These are phyloP conservation scores for Aspergillus thermomutatus DNA, from an alignment of 2,329 filamentous ascomycete species.

Conservation along the genomic window DNA sequence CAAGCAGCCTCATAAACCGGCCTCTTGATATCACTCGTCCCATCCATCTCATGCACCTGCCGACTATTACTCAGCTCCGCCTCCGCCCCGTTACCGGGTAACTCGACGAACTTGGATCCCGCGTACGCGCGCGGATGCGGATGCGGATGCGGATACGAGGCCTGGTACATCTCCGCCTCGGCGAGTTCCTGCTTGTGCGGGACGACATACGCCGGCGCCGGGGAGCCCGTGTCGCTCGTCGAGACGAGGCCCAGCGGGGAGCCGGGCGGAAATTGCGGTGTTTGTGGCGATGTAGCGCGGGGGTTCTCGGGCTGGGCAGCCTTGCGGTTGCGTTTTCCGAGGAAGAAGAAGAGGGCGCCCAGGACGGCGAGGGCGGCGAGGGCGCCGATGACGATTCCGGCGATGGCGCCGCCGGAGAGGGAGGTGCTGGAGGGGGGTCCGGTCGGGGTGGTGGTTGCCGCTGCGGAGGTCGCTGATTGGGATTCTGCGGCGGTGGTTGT, in stretches of 20 bases:
- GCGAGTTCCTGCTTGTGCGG: neutral
- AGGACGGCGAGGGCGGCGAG: slow-evolving; percentile 1
- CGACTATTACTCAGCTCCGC: slow-evolving; percentile 3
- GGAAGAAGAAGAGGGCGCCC: slow-evolving; percentile 3
- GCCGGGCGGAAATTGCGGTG: neutral
- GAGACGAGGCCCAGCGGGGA: neutral
- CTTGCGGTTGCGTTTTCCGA: slow-evolving; percentile 4
- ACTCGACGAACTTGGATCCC: neutral
- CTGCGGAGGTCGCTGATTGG: neutral
- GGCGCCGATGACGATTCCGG: slow-evolving; percentile 6
- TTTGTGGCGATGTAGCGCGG: neutral
- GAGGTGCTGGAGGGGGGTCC: neutral
- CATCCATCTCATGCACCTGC: slow-evolving; percentile 7
- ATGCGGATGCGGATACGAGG: neutral
- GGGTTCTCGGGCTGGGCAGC: neutral
- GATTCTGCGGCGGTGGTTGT: neutral
- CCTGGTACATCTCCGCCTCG: neutral
- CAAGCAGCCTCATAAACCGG: neutral
- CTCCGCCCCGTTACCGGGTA: neutral
- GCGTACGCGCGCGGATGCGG: neutral
- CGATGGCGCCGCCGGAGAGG: slow-evolving; percentile 6
- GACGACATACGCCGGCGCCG: neutral
- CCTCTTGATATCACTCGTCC: neutral
- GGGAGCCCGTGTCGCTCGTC: neutral
- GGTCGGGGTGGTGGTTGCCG: neutral